These are phyloP conservation scores for Saturnispora sanitii DNA, from an alignment of 805 yeast genomes.

Conservation along the genomic window DNA sequence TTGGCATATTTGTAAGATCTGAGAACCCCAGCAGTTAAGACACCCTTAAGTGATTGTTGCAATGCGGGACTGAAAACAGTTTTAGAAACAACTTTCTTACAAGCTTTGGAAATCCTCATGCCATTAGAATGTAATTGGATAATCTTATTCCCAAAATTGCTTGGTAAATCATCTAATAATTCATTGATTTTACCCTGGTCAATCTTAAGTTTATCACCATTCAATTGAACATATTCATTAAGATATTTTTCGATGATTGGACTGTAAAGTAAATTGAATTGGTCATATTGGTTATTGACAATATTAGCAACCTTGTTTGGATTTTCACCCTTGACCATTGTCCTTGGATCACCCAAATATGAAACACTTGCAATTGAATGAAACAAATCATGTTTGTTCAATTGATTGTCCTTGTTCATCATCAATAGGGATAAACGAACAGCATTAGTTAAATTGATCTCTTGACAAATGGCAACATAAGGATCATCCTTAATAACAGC, in stretches of 20 bases:
- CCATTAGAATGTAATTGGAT: too few relatives aligned
- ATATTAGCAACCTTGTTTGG: conserved; percentile 83
- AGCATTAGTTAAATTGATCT: conserved; percentile 69
- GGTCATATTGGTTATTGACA: conserved; percentile 61
- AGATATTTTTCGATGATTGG: conserved; percentile 46
- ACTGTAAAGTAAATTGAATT: conserved; percentile 64
- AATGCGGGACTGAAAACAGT: conserved; percentile 65
- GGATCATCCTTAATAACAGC: conserved; percentile 59
- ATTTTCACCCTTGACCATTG: conserved; percentile 81
- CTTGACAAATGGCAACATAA: conserved; percentile 55
- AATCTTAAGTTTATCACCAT: conserved; percentile 13
- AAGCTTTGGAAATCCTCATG: too few relatives aligned
- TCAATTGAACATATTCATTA: conserved; percentile 20
- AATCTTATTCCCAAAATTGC: background rate
- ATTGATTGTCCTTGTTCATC: conserved; percentile 27
- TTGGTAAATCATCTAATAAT: background rate
- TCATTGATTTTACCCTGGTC: background rate
- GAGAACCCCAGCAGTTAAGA: conserved; percentile 74
- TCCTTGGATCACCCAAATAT: conserved; percentile 84
- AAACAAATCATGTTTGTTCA: conserved; percentile 45
- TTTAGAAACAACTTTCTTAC: conserved; percentile 30
- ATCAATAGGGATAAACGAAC: conserved; percentile 57
- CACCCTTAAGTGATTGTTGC: conserved; percentile 71
- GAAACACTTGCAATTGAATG: conserved; percentile 70
- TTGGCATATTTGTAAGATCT: conserved; percentile 66